A percentile compares a stretch with the other conserved stretches of the same genome.
Evolutionary conservation across 2,329 filamentous ascomycete genomes (phyloP).

Genomic region (Scortechinia acanthostroma): DNA sequence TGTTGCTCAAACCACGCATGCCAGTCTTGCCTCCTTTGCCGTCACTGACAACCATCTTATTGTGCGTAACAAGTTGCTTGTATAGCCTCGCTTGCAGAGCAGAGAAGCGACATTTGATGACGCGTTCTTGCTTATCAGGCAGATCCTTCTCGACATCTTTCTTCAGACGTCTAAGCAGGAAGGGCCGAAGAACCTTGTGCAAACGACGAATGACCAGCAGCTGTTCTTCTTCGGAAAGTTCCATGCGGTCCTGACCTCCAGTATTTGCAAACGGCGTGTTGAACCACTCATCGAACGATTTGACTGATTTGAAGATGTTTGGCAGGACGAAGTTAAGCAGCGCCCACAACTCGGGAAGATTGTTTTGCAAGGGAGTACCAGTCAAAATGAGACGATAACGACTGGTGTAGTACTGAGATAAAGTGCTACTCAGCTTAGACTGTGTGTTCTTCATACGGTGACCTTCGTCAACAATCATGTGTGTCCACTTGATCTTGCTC

Average conservation of each 20-base stretch:
- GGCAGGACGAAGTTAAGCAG: conserved; percentile 72
- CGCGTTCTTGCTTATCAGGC: conserved; percentile 96
- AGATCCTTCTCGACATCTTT: conserved; percentile 99
- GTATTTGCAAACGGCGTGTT: conserved; percentile 99
- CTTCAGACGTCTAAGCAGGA: conserved; percentile 95
- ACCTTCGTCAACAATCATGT: conserved; percentile 77
- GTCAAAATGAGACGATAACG: conserved; percentile 72
- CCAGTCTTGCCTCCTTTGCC: conserved; percentile 92
- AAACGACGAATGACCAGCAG: conserved; percentile 95
- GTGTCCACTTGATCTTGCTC: conserved; percentile 72
- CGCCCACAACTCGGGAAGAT: conserved; percentile 69
- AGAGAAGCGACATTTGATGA: conserved; percentile 99
- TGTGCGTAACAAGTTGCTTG: conserved; percentile 94
- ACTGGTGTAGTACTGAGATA: conserved; percentile 69
- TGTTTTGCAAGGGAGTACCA: conserved; percentile 71
- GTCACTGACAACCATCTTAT: conserved; percentile 88
- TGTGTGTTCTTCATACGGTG: conserved; percentile 75
- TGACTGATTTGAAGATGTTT: conserved; percentile 77
- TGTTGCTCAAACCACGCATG: conserved; percentile 92
- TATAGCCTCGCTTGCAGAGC: conserved; percentile 87
- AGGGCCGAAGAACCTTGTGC: conserved; percentile 93
- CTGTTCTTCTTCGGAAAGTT: conserved; percentile 98
- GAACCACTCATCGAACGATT: conserved; percentile 99
- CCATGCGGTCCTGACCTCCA: conserved; percentile 89
- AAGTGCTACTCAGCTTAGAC: conserved; percentile 68